Base-by-base conservation (phyloP, 306 rosid genomes). In the Pterocarpus macrocarpus region DNA sequence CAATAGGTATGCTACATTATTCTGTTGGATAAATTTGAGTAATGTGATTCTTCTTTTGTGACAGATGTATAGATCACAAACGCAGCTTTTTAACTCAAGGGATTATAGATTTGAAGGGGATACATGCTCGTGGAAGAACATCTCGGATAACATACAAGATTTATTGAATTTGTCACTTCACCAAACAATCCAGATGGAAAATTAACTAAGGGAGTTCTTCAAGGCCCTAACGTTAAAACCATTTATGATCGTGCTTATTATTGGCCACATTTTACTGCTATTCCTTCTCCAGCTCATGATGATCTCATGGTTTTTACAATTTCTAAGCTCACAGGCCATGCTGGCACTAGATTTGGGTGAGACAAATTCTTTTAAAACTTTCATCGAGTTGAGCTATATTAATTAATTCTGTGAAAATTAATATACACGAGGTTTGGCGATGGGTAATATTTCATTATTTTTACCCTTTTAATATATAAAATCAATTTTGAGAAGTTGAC, bases 171-270 rank as follows among this genome's bases (percentile, higher is more conserved):
- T 14, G 94, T 90, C 12, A 86, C 91, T 41, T 86, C 94, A 68
- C 94, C 94, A 44, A 90, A 82, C 68, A 90, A 88, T 81, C 94
- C 94, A 2, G 94, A 90, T 50, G 94, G 91, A 8, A 47, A 81
- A 65, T 76, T 82, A 59, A 88, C 28, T 1, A n/a, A 71, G 38
- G 85, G 70, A 47, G 70, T 71, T 32, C 78, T 88, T 56, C 5
- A 72, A 0, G 88, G 90, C 0, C 70, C 88, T 35, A 86, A 84
- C 52, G 83, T 56, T 2, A 75, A 68, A 68, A 30, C 85, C 41
- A 84, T 90, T 1, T 2, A 88, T n/a, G 90, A 88, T 57, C 83
- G 43, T 3, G 90, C 87, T 47, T 90, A 90, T 62, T 84, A 82
- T 34, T 90, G 94, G 94, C 91, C 91, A 2, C 90, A 90, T 49